Evolutionary conservation across 2,329 filamentous ascomycete species (phyloP), one percentile per base, ranked within the genome.

Genomic region (Fusarium chlamydosporum): DNA sequence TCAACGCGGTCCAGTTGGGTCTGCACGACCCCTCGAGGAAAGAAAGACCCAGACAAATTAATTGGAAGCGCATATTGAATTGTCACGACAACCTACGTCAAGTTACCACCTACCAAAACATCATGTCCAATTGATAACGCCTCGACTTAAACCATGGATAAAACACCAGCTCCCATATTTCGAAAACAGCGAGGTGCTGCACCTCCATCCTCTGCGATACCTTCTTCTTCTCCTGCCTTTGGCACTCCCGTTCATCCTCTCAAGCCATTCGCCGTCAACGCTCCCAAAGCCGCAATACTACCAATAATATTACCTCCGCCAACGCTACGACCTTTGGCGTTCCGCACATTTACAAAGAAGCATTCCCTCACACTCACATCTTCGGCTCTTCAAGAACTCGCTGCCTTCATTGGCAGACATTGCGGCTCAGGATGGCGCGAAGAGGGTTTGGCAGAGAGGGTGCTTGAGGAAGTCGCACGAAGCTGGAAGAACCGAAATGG

Each of bases 361-460:
- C 93, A 99, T 81, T 96, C 95, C 73, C 84, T 99, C 57, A 98
- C 94, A 0, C 88, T 99, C 54, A 94, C 92, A 9, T 96, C 95
- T 0, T 89, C 94, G 1, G 93, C 96, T 0, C 83, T 99, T 7
- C 90, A 95, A 78, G 88, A 92, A 46, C 85, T 99, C 33, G 94
- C 96, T 20, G 86, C 88, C 2, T 99, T 99, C 78, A 91, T 99
- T 54, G 96, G 96, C 12, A 91, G 92, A 72, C 92, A 97, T 79
- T 99, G 96, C 78, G 96, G 96, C 34, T 94, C 94, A 59, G 93
- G 90, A 89, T 99, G 96, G 96, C 89, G 95, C 74, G 94, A 98
- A 81, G 94, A 97, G 77, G 95, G 96, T 0, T 83, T 97, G 33
- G 96, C 94, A 4, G 96, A 99, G 79, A 91, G 91, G 70, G 93